phyloP scores from a whole-genome alignment of 305 asterid genomes.

The Caryopteris hybrid region DNA sequence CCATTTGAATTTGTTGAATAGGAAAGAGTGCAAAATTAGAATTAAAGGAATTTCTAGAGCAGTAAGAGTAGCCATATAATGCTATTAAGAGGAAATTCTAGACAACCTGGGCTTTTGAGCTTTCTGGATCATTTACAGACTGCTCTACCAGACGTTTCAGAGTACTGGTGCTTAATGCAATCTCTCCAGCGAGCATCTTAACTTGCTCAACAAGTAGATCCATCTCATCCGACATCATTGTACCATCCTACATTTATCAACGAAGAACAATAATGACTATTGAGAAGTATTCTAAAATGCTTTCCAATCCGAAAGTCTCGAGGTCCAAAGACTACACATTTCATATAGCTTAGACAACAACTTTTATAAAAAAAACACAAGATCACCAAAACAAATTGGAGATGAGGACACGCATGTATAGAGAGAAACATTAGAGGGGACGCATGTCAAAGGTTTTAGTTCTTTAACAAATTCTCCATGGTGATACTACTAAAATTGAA shows the following conservation, averaged over 20 bases:
- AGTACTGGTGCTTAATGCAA: slow-evolving; percentile 87
- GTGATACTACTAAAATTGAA: slow-evolving; percentile 1
- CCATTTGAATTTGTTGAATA: background rate
- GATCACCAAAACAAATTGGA: background rate
- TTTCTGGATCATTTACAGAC: slow-evolving; percentile 76
- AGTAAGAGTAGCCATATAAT: too few species aligned
- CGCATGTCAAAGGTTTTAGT: background rate
- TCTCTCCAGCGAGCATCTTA: slow-evolving; percentile 98
- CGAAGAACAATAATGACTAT: background rate
- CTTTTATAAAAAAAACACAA: background rate
- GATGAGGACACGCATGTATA: background rate
- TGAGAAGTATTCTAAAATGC: background rate
- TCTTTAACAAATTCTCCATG: background rate
- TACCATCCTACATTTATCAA: slow-evolving; percentile 50
- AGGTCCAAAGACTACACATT: background rate
- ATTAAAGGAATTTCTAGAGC: background rate
- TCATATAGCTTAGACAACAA: too few species aligned
- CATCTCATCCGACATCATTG: slow-evolving; percentile 70
- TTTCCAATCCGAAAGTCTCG: background rate
- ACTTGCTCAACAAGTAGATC: slow-evolving; percentile 92
- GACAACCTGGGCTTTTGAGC: slow-evolving; percentile 65
- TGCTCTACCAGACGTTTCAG: slow-evolving; percentile 84
- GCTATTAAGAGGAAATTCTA: background rate
- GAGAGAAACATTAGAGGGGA: background rate
- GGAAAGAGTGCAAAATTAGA: background rate